Evolutionary conservation across 2,329 filamentous ascomycete species (phyloP), one percentile per base, ranked within the genome.

Genomic region (Geosmithia morbida): DNA sequence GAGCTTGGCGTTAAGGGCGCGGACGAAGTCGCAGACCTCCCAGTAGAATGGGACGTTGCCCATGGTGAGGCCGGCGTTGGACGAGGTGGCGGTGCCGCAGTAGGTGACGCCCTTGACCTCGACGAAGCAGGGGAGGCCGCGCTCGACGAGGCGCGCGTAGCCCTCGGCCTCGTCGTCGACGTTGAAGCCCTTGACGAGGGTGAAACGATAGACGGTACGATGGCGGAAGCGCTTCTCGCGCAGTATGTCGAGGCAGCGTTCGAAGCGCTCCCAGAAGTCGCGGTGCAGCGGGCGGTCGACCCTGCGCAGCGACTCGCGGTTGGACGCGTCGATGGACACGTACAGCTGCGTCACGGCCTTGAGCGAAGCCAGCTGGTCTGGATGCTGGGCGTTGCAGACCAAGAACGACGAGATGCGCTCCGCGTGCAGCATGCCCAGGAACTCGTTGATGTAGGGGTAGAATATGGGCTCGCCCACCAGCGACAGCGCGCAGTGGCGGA

Each of bases 391-490:
- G 59, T 97, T 97, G 71, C 90, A 97, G 49, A 98, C 92, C 0
- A 97, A 71, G 68, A 97, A 98, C 30, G 85, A 92, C 2, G 87
- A 94, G 54, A 97, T 96, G 55, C 80, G 83, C 61, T 94, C 85
- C 13, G 64, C 69, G 66, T 97, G 90, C 53, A 98, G 73, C 72
- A 97, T 77, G 11, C 69, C 74, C 1, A 94, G 71, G 58, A 97
- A 89, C 59, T 89, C 84, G 64, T 98, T 96, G 71, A 97, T 97
- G 59, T 94, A 82, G 10, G 92, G 92, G 63, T 97, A 97, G 68
- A 97, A 97, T 56, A 96, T 96, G n/a, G 90, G 90, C 64, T 98
- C 90, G 55, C 92, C 90, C 19, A 98, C 92, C 10, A 98, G 73
- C 53, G 81, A 87, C 43, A 98, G 70, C 0, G 92, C 92, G 62